Evolutionary conservation across 2,329 filamentous ascomycete species (phyloP).

Genomic region (Fusarium sp.): DNA sequence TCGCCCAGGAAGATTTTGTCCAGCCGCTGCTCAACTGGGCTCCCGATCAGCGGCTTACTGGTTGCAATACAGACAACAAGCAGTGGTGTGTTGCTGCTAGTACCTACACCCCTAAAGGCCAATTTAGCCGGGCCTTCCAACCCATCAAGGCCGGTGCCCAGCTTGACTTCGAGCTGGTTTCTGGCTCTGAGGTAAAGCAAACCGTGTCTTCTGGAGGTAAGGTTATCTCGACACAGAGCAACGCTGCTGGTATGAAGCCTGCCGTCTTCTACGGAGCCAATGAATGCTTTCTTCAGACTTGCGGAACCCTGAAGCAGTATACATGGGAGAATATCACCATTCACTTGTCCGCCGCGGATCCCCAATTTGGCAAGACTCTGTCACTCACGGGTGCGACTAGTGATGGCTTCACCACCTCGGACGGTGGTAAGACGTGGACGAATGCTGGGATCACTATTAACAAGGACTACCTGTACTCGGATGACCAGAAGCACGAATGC

Average conservation of each 20-base stretch:
- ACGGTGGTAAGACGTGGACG: constrained; percentile 29
- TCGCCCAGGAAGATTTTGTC: constrained; percentile 15
- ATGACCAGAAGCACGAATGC: constrained; percentile 26
- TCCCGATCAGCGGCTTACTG: constrained; percentile 10
- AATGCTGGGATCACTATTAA: constrained; percentile 16
- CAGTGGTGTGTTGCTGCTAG: constrained; percentile 24
- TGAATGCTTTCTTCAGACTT: constrained; percentile 28
- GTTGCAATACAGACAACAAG: constrained; percentile 24
- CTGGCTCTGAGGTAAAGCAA: constrained; percentile 14
- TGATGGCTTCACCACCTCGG: constrained; percentile 11
- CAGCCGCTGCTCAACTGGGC: constrained; percentile 30
- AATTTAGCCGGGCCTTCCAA: background rate
- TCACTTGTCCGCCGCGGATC: constrained; percentile 16
- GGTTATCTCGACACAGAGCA: constrained; percentile 26
- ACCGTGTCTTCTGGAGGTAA: constrained; percentile 18
- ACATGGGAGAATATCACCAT: constrained; percentile 25
- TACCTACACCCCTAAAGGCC: constrained; percentile 20
- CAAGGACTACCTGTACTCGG: constrained; percentile 26
- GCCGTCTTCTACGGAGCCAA: constrained; percentile 28
- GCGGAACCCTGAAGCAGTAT: constrained; percentile 15
- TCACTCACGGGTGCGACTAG: constrained; percentile 12
- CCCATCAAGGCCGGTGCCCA: constrained; percentile 5
- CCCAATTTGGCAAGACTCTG: constrained; percentile 17
- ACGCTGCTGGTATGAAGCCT: constrained; percentile 28
- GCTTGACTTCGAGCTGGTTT: constrained; percentile 25